These are phyloP conservation scores for Hymenoscyphus occultus DNA, from an alignment of 2,329 filamentous ascomycete species.

Conservation along the genomic window DNA sequence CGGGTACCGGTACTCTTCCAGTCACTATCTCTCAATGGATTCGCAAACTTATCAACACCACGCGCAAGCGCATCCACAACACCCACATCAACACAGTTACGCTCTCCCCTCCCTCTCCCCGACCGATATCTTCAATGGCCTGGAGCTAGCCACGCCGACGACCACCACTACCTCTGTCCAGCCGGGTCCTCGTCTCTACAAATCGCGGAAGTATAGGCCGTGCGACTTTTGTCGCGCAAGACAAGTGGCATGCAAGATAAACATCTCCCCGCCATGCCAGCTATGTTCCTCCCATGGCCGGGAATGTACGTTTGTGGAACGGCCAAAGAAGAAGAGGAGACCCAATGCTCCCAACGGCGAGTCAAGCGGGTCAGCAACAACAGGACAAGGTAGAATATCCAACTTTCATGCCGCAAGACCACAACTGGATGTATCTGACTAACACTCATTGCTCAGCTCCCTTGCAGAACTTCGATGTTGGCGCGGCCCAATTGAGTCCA, in stretches of 20 bases:
- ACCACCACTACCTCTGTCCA: constrained; percentile 18
- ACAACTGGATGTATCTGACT: constrained; percentile 3
- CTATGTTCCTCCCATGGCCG: constrained; percentile 43
- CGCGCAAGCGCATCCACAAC: constrained; percentile 6
- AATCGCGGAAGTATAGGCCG: constrained; percentile 38
- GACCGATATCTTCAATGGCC: constrained; percentile 31
- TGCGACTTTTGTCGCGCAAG: constrained; percentile 47
- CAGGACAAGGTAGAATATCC: constrained; percentile 11
- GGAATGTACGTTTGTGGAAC: constrained; percentile 45
- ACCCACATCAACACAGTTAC: constrained; percentile 15
- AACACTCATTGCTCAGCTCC: constrained; percentile 18
- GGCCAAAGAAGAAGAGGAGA: constrained; percentile 36
- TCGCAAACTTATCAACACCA: constrained; percentile 8
- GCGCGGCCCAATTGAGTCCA: constrained; percentile 30
- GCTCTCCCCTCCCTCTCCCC: constrained; percentile 28
- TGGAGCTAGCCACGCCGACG: constrained; percentile 23
- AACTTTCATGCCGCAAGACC: neutral
- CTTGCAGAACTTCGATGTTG: constrained; percentile 29
- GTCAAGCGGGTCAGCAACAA: constrained; percentile 15
- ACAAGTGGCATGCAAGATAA: constrained; percentile 45
- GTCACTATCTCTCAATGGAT: constrained; percentile 2
- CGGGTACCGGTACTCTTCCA: neutral
- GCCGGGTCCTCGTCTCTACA: constrained; percentile 35
- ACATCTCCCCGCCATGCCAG: constrained; percentile 42
- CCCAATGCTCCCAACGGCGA: constrained; percentile 30